Evolutionary conservation across 495 filamentous ascomycete species (phyloP).

Genomic region (Penicillium desertorum): DNA sequence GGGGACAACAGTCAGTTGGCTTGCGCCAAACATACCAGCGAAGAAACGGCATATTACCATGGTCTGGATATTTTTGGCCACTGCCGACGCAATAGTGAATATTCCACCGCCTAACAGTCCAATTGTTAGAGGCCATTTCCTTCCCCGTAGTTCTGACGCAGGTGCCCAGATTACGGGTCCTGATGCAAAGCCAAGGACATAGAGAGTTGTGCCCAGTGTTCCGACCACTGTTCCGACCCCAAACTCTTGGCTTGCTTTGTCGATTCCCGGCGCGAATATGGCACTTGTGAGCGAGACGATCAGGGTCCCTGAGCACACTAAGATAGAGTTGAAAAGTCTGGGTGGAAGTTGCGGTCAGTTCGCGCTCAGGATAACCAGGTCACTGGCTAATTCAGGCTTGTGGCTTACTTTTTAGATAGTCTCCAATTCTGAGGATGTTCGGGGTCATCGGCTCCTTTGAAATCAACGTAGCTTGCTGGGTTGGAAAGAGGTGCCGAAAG

Average conservation of each 20-base stretch:
- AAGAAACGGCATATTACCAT: constrained; percentile 54
- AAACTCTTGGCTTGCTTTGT: constrained; percentile 44
- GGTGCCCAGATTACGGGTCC: constrained; percentile 65
- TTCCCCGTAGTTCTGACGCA: constrained; percentile 73
- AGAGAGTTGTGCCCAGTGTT: constrained; percentile 53
- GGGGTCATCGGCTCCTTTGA: constrained; percentile 51
- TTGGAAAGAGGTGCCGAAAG: constrained; percentile 45
- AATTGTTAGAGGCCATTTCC: constrained; percentile 53
- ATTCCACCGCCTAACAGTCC: constrained; percentile 53
- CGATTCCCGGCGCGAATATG: constrained; percentile 54
- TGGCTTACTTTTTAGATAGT: constrained; percentile 30
- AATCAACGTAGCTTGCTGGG: constrained; percentile 49
- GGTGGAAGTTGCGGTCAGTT: background rate
- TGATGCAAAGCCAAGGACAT: constrained; percentile 53
- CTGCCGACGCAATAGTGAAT: constrained; percentile 56
- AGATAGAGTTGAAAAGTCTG: constrained; percentile 30
- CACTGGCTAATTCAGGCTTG: constrained; percentile 8
- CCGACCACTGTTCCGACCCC: constrained; percentile 48
- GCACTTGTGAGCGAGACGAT: constrained; percentile 52
- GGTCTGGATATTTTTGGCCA: constrained; percentile 58
- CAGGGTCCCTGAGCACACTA: constrained; percentile 53
- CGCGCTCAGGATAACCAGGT: background rate
- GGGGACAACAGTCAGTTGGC: constrained; percentile 50
- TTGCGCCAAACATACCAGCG: constrained; percentile 50
- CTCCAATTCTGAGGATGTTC: constrained; percentile 56